Base-by-base conservation (phyloP, 352 stramenopile species). In the Pythium scleroteichum region DNA sequence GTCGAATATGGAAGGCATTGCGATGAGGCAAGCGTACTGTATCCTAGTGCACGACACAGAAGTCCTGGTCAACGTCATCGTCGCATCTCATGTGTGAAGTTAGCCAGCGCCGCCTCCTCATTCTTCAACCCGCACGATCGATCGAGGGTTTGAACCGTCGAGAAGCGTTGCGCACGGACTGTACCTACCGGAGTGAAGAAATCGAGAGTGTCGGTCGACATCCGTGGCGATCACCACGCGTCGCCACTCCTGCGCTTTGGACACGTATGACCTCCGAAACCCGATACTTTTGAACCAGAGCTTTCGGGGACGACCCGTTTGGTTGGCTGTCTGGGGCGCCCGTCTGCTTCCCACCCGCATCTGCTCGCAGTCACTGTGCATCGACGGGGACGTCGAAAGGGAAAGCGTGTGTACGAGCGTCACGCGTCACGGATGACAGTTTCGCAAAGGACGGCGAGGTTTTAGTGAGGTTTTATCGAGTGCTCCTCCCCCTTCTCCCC, bases 341-440 rank as follows among this genome's bases (percentile, higher is more conserved):
- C 47, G 35, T 64, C 56, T 64, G 56, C 44, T 48, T 53, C 38
- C 45, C 33, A 14, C 32, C 32, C 47, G 40, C 54, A 53, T 38
- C 53, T 60, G 53, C 53, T 41, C 24, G 26, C 46, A 58, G 57
- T 59, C 57, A 67, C 26, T 23, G 51, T 58, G 45, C 59, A 66
- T 55, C 50, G 59, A 35, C 60, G 48, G 53, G 53, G 33, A 42
- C 42, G 50, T 22, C 61, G 52, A 59, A 62, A 58, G 53, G 52
- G 53, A 61, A 54, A 60, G 44, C 24, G 57, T 24, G 22, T 67
- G 79, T 90, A 49, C 71, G 78, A 86, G 69, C 67, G 78, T 90
- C 80, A 90, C 81, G 77, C 78, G 61, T 88, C 81, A 90, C 75
- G 77, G 64, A 72, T 47, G 42, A 71, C 66, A 65, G 63, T 78